phyloP scores from a whole-genome alignment of 352 stramenopile species.

The Globisporangium cederbergense region DNA sequence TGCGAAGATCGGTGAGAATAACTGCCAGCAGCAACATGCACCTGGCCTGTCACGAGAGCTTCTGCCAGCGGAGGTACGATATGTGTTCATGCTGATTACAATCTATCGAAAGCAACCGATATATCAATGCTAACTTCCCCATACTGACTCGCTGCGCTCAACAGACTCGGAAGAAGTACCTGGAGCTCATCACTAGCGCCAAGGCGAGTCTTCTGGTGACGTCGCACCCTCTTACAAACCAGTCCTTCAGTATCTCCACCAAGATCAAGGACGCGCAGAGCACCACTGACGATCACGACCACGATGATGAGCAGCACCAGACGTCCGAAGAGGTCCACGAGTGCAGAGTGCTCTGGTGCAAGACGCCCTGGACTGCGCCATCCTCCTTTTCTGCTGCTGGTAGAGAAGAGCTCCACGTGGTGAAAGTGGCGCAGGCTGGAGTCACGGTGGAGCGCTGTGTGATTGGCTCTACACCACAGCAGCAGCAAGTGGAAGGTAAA shows the following conservation, averaged over 20 bases:
- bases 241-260: conserved; percentile 37
- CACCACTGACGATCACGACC: conserved; percentile 25
- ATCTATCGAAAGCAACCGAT: no score
- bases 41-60: conserved; percentile 5
- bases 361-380: conserved; percentile 28
- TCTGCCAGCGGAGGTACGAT: conserved; percentile 8
- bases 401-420: conserved; percentile 30
- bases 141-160: not conserved
- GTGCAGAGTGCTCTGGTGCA: conserved; percentile 53
- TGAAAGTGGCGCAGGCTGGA: conserved; percentile 40
- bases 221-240: conserved; percentile 24
- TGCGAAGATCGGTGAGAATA: conserved; percentile 11
- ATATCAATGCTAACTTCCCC: not conserved
- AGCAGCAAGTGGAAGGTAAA: conserved; percentile 3
- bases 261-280: conserved; percentile 7
- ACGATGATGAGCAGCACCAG: conserved; percentile 22
- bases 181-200: conserved; percentile 31
- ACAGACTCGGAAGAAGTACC: conserved; percentile 34
- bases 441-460: conserved; percentile 31
- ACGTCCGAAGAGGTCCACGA: conserved; percentile 30
- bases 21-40: conserved; percentile 15
- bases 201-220: conserved; percentile 38
- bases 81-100: not conserved
- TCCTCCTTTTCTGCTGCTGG: not conserved
- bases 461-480: conserved; percentile 5